Evolutionary conservation across 768 basidiomycete species (phyloP).

Genomic region (Cystofilobasidium ferigula): DNA sequence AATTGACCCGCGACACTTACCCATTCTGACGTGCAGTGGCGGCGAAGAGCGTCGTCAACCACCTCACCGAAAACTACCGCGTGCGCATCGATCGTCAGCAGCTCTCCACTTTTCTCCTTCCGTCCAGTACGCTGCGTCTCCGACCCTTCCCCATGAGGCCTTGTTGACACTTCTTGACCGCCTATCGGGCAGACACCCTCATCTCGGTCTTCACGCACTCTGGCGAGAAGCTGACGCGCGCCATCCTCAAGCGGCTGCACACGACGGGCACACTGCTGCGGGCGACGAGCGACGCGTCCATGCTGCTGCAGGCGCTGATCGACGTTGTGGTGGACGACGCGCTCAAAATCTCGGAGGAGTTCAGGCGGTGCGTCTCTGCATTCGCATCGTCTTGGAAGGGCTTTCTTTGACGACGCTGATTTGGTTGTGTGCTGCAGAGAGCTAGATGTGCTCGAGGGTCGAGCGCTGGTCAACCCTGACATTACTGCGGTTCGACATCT

Average conservation of each 20-base stretch:
- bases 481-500: conserved; percentile 18
- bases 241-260: conserved; percentile 12
- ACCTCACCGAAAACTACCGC: conserved; percentile 11
- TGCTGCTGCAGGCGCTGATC: conserved; percentile 21
- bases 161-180: background rate
- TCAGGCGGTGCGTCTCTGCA: background rate
- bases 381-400: background rate
- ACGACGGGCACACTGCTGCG: conserved; percentile 18
- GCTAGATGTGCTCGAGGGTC: conserved; percentile 22
- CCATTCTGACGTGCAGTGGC: too few relatives aligned
- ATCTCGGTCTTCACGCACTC: conserved; percentile 23
- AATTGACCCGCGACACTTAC: too few relatives aligned
- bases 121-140: background rate
- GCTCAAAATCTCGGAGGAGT: conserved; percentile 8
- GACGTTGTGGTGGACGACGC: conserved; percentile 20
- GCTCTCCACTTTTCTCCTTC: conserved; percentile 19
- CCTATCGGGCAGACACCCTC: background rate
- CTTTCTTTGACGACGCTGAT: background rate
- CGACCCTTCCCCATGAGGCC: background rate
- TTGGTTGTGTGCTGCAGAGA: too few relatives aligned
- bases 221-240: background rate
- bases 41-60: conserved; percentile 20
- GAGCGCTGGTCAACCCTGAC: conserved; percentile 20
- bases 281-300: conserved; percentile 19
- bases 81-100: conserved; percentile 21